Evolutionary conservation across 2,329 filamentous ascomycete genomes (phyloP).

Genomic region (Fusarium tjaetaba): DNA sequence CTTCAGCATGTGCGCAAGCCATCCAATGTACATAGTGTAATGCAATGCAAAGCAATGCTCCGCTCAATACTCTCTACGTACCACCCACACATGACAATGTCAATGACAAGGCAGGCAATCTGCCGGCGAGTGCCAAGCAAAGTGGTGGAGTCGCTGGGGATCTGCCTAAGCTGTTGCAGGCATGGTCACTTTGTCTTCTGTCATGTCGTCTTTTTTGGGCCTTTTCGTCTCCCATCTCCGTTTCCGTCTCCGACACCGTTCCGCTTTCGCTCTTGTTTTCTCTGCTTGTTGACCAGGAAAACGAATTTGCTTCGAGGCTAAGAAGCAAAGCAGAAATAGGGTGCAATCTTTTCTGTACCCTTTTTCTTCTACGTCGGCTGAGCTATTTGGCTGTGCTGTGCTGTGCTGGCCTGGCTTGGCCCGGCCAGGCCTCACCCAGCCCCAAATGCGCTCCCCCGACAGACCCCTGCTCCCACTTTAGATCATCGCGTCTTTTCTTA

Average conservation of each 20-base stretch:
- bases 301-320: background rate
- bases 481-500: conserved; percentile 29
- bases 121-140: conserved; percentile 27
- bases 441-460: conserved; percentile 11
- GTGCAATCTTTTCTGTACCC: background rate
- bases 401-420: conserved; percentile 2
- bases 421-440: conserved; percentile 13
- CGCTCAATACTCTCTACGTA: conserved; percentile 1
- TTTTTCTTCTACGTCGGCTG: background rate
- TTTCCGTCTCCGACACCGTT: conserved; percentile 11
- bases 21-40: background rate
- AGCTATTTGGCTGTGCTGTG: conserved; percentile 2
- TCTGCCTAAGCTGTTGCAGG: conserved; percentile 25
- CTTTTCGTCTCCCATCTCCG: conserved; percentile 22
- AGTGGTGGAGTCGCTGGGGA: conserved; percentile 19
- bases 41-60: conserved; percentile 7
- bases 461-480: conserved; percentile 29
- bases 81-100: conserved; percentile 1
- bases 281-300: background rate
- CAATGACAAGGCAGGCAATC: conserved; percentile 28
- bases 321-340: background rate
- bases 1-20: conserved; percentile 10
- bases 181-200: conserved; percentile 16
- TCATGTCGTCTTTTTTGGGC: conserved; percentile 27
- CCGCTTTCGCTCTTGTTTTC: conserved; percentile 13